Base-by-base conservation (phyloP, 179 eudicot genomes). In the Silene coronaria region DNA sequence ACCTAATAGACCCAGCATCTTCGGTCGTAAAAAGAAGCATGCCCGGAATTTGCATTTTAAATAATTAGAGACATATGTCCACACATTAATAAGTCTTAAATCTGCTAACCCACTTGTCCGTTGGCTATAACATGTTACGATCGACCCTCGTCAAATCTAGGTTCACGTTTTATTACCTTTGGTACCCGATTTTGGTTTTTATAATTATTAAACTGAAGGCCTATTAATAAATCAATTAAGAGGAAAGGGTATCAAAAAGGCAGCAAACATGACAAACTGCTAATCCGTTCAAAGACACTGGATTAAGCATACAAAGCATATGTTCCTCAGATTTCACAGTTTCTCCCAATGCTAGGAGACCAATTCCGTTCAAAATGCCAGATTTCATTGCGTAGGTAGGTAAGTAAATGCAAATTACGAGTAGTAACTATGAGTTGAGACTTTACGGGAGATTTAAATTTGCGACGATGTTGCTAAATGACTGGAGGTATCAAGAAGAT, bases 321-420 rank as follows among this genome's bases (percentile, higher is more conserved):
- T 63, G 64, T 11, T 45, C 16, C 48, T 45, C 48, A 45, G 51
- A 16, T 51, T 65, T 12, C 62, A 21, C 23, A 28, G 21, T 23
- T 45, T 21, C 42, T 7, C 8, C 4, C 72, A 42, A 59, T 38
- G 46, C 60, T 3, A 58, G 28, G 19, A 68, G 72, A 75, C 78
- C 55, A 76, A 14, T 68, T 67, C 21, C 74, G 17, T 28, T n/a
- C 10, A 8, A 28, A 59, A 71, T 76, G 73, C 68, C 65, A 51
- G 55, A 63, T 64, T 63, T 42, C 62, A 66, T 11, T 71, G 55
- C 6, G 24, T 55, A 28, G 12, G 75, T 72, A 58, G 17, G 51
- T 26, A 48, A 71, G 38, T 13, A 23, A 26, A 26, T 46, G 53
- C 30, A 9, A 13, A 26, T n/a, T 51, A 67, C 21, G 24, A 9